Conservation (phyloP, 768 basidiomycete genomes). For the Mycena belliarum region DNA sequence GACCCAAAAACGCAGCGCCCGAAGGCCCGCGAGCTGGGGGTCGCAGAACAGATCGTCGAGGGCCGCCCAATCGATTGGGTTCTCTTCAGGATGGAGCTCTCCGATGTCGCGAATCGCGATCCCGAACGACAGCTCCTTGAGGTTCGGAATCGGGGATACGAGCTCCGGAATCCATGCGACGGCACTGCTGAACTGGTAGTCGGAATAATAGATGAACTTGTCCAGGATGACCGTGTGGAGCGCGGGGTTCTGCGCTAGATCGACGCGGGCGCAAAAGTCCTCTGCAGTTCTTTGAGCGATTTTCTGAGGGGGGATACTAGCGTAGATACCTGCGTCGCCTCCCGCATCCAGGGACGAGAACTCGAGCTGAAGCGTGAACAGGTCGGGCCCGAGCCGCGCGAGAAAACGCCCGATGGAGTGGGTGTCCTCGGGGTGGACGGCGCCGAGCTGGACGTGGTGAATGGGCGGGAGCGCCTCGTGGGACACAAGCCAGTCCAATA, state of each 20-base stretch:
- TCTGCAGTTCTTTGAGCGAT: slow-evolving; percentile 2
- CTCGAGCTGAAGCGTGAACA: slow-evolving; percentile 14
- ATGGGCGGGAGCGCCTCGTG: slow-evolving; percentile 10
- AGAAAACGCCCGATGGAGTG: slow-evolving; percentile 18
- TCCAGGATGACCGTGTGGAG: slow-evolving; percentile 15
- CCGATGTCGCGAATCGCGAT: slow-evolving; percentile 11
- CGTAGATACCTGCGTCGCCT: slow-evolving; percentile 17
- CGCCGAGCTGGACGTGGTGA: slow-evolving; percentile 14
- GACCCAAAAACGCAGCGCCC: slow-evolving; percentile 13
- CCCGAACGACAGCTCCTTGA: slow-evolving; percentile 11
- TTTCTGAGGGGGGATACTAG: background rate
- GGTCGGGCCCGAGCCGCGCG: slow-evolving; percentile 9
- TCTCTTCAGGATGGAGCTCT: slow-evolving; percentile 16
- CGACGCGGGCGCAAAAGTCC: slow-evolving; percentile 19
- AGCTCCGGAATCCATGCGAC: slow-evolving; percentile 20
- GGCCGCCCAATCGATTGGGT: slow-evolving; percentile 18
- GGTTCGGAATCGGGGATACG: slow-evolving; percentile 1
- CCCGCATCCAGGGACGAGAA: slow-evolving; percentile 22
- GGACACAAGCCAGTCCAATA: slow-evolving; percentile 17
- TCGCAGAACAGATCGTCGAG: slow-evolving; percentile 19
- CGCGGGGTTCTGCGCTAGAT: slow-evolving; percentile 13
- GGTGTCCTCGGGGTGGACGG: slow-evolving; percentile 17
- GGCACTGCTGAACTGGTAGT: slow-evolving; percentile 21
- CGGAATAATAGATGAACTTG: slow-evolving; percentile 20
- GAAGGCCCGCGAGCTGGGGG: slow-evolving; percentile 2